Percentiles rank a stretch among this genome's conserved stretches.
Evolutionary conservation across 2,329 filamentous ascomycete species (phyloP).

Genomic region (Phaeophleospora eucalypticola): DNA sequence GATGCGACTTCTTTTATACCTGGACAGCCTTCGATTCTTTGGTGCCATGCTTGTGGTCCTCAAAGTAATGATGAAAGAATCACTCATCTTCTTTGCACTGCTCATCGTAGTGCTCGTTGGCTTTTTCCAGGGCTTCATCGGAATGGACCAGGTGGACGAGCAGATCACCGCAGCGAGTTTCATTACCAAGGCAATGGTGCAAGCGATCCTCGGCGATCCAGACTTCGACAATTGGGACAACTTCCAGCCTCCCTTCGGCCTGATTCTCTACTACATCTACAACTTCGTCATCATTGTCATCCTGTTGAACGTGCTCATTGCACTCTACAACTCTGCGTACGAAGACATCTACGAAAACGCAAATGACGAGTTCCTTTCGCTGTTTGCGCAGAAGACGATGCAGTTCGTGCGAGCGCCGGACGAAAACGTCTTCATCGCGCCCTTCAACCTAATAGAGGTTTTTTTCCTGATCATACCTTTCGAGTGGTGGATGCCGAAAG

Average conservation of each 20-base stretch:
- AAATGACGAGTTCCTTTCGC: slow-evolving; percentile 88
- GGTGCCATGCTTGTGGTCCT: slow-evolving; percentile 96
- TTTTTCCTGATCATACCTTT: slow-evolving; percentile 72
- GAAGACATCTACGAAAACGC: slow-evolving; percentile 91
- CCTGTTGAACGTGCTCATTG: slow-evolving; percentile 92
- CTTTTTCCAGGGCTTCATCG: slow-evolving; percentile 92
- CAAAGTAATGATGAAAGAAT: slow-evolving; percentile 65
- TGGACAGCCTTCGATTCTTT: slow-evolving; percentile 93
- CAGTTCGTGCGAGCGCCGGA: slow-evolving; percentile 95
- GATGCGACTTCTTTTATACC: slow-evolving; percentile 84
- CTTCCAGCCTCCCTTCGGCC: slow-evolving; percentile 87
- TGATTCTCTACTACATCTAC: slow-evolving; percentile 95
- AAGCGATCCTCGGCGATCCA: slow-evolving; percentile 85
- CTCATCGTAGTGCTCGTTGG: slow-evolving; percentile 76
- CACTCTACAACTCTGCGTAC: slow-evolving; percentile 94
- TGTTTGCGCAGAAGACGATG: slow-evolving; percentile 92
- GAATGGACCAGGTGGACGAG: slow-evolving; percentile 79
- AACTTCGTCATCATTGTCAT: slow-evolving; percentile 97
- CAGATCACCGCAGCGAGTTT: slow-evolving; percentile 59
- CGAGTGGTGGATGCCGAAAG: slow-evolving; percentile 90
- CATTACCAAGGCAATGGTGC: slow-evolving; percentile 77
- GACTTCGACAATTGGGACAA: slow-evolving; percentile 86
- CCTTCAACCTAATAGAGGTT: slow-evolving; percentile 90
- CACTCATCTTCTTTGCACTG: slow-evolving; percentile 92
- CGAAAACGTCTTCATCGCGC: slow-evolving; percentile 96